These are phyloP conservation scores for Andalucia godoyi DNA, from an alignment of 78 protist species.

Conservation along the genomic window DNA sequence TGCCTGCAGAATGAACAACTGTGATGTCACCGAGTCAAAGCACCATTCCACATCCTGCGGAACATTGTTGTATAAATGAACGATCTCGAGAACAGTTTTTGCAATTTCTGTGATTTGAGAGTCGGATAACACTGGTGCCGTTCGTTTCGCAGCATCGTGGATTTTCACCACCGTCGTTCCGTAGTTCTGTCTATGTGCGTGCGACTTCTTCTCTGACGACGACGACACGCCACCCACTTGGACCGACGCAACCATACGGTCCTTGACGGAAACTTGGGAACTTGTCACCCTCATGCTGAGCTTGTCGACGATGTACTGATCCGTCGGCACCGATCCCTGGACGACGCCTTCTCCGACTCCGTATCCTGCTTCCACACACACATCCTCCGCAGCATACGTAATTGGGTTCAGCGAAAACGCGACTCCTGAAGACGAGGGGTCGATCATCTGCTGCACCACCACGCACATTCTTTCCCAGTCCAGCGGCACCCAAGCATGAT, in stretches of 20 bases:
- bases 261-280: too few relatives aligned
- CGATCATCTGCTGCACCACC: not conserved
- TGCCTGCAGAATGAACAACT: conserved; percentile 1
- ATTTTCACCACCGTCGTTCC: too few relatives aligned
- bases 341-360: not conserved
- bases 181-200: too few relatives aligned
- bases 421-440: not conserved
- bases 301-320: not conserved
- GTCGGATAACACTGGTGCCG: too few relatives aligned
- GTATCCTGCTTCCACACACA: not conserved
- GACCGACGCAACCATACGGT: too few relatives aligned
- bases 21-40: too few relatives aligned
- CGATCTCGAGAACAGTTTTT: too few relatives aligned
- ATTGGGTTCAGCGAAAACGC: not conserved
- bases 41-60: too few relatives aligned
- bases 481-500: not conserved
- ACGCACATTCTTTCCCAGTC: too few relatives aligned
- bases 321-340: not conserved
- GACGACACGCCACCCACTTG: not conserved
- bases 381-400: not conserved
- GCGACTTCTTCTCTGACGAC: not conserved
- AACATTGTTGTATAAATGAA: too few relatives aligned
- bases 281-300: not conserved
- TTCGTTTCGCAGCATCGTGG: too few relatives aligned
- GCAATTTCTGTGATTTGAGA: too few relatives aligned